phyloP scores from a whole-genome alignment of 2,329 filamentous ascomycete genomes.

The Colletotrichum somersetense region DNA sequence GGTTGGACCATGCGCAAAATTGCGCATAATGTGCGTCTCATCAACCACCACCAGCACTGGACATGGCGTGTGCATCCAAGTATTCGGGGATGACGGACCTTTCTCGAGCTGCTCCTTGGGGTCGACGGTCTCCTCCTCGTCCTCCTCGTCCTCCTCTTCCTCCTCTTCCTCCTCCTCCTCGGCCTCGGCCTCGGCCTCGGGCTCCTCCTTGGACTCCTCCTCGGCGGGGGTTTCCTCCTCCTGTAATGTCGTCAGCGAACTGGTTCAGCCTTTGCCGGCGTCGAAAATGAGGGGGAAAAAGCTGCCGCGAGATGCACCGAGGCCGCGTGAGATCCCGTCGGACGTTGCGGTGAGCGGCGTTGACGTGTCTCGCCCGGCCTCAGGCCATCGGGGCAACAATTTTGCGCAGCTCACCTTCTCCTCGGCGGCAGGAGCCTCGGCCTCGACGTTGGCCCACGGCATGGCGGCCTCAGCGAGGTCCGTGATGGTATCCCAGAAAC shows the following conservation, averaged over 20 bases:
- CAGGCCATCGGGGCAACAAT: constrained; percentile 22
- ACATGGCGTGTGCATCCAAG: constrained; percentile 9
- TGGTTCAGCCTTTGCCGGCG: not conserved
- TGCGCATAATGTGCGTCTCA: constrained; percentile 33
- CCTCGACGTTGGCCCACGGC: constrained; percentile 74
- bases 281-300: not conserved
- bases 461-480: constrained; percentile 74
- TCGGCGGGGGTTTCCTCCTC: constrained; percentile 53
- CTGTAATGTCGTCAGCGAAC: constrained; percentile 43
- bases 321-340: not conserved
- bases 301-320: not conserved
- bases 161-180: constrained; percentile 67
- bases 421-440: constrained; percentile 77
- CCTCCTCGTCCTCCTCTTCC: constrained; percentile 78
- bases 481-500: constrained; percentile 74
- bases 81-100: constrained; percentile 72
- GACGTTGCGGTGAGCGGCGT: not conserved
- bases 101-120: constrained; percentile 90
- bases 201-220: constrained; percentile 49
- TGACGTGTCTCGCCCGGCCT: constrained; percentile 3
- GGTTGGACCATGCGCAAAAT: not conserved
- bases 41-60: constrained; percentile 6
- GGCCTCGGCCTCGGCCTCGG: constrained; percentile 58
- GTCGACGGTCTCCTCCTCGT: constrained; percentile 85
- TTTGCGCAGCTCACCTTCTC: constrained; percentile 62